Base-by-base conservation (phyloP, 2,329 filamentous ascomycete genomes). In the Alternaria sp. region DNA sequence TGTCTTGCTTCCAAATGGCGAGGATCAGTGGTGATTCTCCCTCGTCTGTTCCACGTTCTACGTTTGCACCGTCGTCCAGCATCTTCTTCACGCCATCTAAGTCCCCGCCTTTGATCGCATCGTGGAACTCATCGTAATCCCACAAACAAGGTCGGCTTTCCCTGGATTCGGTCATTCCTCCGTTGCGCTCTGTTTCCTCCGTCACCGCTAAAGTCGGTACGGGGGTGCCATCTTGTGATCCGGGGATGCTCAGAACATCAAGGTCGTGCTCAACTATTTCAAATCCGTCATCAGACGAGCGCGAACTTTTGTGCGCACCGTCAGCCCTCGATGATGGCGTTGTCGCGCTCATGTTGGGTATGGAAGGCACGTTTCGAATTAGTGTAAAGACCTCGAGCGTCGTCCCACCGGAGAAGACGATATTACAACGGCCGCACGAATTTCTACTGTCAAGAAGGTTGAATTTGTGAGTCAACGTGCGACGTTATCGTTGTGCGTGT, bases 11-110 rank as follows among this genome's bases (percentile, higher is more conserved):
- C 11, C 51, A 23, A n/a, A 73, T 69, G 11, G 71, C 61, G 9
- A 67, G 50, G 9, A 63, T 56, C 5, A 73, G 60, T 15, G 66
- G 52, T 12, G 62, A 68, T 28, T 43, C 59, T 30, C 55, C 64
- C n/a, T 67, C 59, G 15, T 53, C 23, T 5, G 59, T 59, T 21
- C 60, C 36, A 36, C 21, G 21, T 30, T 71, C 65, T 5, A 66
- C 40, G 13, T 67, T 49, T 9, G 59, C 59, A 26, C 68, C 67
- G 8, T 32, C 36, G 12, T 65, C 61, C 21, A 69, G 26, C 17
- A 59, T 62, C 5, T 25, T 49, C 17, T 57, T 59, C 12, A 64
- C 57, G 4, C 15, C 19, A 12, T 59, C 59, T 10, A 67, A 55
- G 57, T 69, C 61, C 7, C 65, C 67, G 11, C 17, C 5, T 32